A percentile compares a stretch with the other conserved stretches of the same genome.
These are phyloP conservation scores for Penicillium verrucosum DNA, from an alignment of 2,329 filamentous ascomycete species.

Conservation along the genomic window DNA sequence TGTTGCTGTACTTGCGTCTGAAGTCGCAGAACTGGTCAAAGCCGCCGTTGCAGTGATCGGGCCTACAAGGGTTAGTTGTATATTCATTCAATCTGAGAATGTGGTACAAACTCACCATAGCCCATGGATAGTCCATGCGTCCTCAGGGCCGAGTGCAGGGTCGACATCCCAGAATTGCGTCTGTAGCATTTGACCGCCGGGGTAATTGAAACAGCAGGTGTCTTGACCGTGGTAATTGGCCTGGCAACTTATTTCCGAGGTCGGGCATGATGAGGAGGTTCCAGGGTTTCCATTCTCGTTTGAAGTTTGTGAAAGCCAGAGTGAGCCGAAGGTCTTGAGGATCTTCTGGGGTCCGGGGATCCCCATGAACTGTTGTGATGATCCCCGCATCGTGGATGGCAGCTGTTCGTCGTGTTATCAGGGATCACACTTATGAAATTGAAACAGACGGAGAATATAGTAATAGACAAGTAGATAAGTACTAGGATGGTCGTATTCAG, in stretches of 20 bases:
- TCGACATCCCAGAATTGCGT: slow-evolving; percentile 76
- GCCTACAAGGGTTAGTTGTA: slow-evolving; percentile 40
- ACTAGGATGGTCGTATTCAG: background rate
- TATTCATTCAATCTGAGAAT: background rate
- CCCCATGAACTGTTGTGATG: slow-evolving; percentile 19
- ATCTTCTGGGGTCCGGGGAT: slow-evolving; percentile 38
- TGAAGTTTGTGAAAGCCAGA: slow-evolving; percentile 27
- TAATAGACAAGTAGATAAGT: background rate
- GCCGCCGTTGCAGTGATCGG: slow-evolving; percentile 66
- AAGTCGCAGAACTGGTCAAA: slow-evolving; percentile 66
- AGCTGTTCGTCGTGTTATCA: background rate
- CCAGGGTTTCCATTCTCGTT: slow-evolving; percentile 5
- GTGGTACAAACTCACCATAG: slow-evolving; percentile 50
- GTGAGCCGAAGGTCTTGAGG: slow-evolving; percentile 32
- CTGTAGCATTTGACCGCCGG: slow-evolving; percentile 66
- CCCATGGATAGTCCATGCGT: slow-evolving; percentile 73
- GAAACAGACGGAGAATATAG: background rate
- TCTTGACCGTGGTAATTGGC: slow-evolving; percentile 60
- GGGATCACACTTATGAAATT: background rate
- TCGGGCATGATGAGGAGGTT: slow-evolving; percentile 30
- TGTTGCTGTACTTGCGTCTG: slow-evolving; percentile 61
- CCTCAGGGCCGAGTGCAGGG: slow-evolving; percentile 61
- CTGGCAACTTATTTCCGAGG: slow-evolving; percentile 57
- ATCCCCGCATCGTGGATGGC: slow-evolving; percentile 18
- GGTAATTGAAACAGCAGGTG: slow-evolving; percentile 71